phyloP scores from a whole-genome alignment of 2,329 filamentous ascomycete species.

The Elsinoe fawcettii region DNA sequence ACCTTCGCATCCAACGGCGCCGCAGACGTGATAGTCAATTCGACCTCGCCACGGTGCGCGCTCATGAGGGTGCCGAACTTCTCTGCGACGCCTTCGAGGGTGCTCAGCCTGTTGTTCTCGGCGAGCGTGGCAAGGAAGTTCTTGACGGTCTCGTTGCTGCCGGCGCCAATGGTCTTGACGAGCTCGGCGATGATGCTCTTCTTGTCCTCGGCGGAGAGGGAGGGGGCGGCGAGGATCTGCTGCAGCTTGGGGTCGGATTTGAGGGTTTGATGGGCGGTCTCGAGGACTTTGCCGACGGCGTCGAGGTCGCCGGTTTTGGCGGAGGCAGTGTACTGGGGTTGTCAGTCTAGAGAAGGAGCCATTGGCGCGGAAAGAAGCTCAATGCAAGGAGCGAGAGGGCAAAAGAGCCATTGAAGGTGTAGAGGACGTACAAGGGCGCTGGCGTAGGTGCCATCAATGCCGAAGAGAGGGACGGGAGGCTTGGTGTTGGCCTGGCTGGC shows the following conservation, averaged over 20 bases:
- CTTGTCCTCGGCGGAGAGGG: constrained; percentile 74
- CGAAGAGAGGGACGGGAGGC: constrained; percentile 85
- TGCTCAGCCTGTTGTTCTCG: constrained; percentile 88
- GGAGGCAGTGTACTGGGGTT: constrained; percentile 80
- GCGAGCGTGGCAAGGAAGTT: constrained; percentile 88
- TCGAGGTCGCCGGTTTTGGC: constrained; percentile 83
- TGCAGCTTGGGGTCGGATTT: constrained; percentile 76
- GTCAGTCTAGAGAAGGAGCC: neutral
- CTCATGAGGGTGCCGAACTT: constrained; percentile 87
- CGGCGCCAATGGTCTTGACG: constrained; percentile 65
- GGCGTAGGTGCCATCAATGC: constrained; percentile 96
- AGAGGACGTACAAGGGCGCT: constrained; percentile 80
- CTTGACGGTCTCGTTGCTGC: constrained; percentile 72
- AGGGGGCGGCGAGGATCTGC: constrained; percentile 69
- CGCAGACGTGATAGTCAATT: constrained; percentile 85
- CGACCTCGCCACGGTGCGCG: constrained; percentile 84
- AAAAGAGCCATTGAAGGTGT: neutral
- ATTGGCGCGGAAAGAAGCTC: neutral
- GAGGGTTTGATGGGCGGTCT: constrained; percentile 62
- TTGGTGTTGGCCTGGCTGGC: constrained; percentile 58
- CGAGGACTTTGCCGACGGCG: constrained; percentile 70
- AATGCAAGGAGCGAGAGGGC: neutral
- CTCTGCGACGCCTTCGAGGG: constrained; percentile 71
- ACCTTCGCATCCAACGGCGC: constrained; percentile 82
- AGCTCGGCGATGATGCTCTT: constrained; percentile 77